These are phyloP conservation scores for Colletotrichum chrysophilum DNA, from an alignment of 2,329 filamentous ascomycete species.

Conservation along the genomic window DNA sequence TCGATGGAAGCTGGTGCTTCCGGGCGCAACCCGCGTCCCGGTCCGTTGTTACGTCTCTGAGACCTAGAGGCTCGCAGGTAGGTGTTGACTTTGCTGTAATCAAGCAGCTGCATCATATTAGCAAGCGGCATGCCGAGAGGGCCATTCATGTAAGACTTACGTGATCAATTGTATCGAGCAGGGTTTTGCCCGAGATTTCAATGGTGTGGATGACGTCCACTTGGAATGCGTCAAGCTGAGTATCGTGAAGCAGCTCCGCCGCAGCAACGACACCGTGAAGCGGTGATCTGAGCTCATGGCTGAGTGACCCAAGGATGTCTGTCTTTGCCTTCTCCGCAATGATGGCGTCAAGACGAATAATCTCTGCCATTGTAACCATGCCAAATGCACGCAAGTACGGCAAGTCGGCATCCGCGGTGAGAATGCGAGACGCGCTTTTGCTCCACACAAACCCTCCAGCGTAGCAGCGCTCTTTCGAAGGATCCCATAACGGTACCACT, in stretches of 20 bases:
- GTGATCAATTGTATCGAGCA: conserved; percentile 55
- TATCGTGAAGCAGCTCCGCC: conserved; percentile 55
- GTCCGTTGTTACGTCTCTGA: conserved; percentile 23
- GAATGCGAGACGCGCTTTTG: conserved; percentile 31
- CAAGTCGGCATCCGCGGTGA: conserved; percentile 26
- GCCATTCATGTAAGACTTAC: conserved; percentile 22
- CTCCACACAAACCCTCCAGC: conserved; percentile 47
- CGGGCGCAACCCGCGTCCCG: background rate
- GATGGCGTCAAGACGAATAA: conserved; percentile 47
- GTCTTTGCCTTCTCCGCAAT: conserved; percentile 49
- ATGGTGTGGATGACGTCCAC: conserved; percentile 50
- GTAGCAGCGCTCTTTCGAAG: conserved; percentile 38
- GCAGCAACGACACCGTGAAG: conserved; percentile 62
- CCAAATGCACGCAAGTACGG: conserved; percentile 51
- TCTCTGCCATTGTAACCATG: conserved; percentile 60
- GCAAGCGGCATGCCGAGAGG: background rate
- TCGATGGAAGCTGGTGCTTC: conserved; percentile 17
- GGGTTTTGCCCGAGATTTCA: conserved; percentile 52
- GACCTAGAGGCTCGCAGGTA: conserved; percentile 23
- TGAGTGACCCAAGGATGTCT: conserved; percentile 61
- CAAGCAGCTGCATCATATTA: conserved; percentile 35
- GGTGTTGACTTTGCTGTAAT: conserved; percentile 57
- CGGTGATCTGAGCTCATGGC: conserved; percentile 61
- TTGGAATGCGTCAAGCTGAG: conserved; percentile 44
- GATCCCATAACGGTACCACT: conserved; percentile 42